Evolutionary conservation across 441 rosid species (phyloP).

Genomic region (Gossypium schwendimanii): DNA sequence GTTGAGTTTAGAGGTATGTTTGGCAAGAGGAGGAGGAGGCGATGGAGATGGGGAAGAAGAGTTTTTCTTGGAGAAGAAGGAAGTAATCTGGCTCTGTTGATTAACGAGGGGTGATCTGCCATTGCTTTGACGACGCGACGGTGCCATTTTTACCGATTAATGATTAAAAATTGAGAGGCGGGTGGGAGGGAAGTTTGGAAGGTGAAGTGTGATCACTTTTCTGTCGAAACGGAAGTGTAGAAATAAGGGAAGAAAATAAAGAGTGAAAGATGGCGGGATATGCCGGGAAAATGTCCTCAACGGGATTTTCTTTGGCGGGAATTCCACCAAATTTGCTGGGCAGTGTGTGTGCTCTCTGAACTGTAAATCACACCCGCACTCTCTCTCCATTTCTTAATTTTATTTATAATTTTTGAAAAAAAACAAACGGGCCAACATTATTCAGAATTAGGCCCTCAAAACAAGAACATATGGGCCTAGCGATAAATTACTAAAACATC

Average conservation of each 20-base stretch:
- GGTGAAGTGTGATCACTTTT: background rate
- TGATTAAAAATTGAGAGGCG: background rate
- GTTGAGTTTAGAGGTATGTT: slow-evolving; percentile 30
- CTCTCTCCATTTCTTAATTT: no score
- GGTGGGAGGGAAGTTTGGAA: background rate
- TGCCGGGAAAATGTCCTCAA: slow-evolving; percentile 23
- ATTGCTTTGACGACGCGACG: slow-evolving; percentile 58
- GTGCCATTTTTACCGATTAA: slow-evolving; percentile 42
- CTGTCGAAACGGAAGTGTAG: background rate
- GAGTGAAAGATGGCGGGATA: slow-evolving; percentile 33
- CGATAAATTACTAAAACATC: no score
- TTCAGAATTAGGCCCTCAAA: no score
- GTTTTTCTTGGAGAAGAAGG: slow-evolving; percentile 50
- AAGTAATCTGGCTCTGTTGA: slow-evolving; percentile 69
- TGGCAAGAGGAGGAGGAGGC: slow-evolving; percentile 24
- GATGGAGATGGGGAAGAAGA: slow-evolving; percentile 34
- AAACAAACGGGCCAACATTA: no score
- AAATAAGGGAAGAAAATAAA: background rate
- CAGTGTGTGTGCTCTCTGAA: background rate
- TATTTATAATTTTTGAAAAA: no score
- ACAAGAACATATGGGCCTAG: no score
- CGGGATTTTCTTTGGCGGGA: slow-evolving; percentile 41
- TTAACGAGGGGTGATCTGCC: slow-evolving; percentile 81
- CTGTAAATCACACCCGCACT: background rate
- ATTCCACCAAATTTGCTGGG: background rate